phyloP scores from a whole-genome alignment of 1,284 basidiomycete species.

The Cystobasidium sp. region DNA sequence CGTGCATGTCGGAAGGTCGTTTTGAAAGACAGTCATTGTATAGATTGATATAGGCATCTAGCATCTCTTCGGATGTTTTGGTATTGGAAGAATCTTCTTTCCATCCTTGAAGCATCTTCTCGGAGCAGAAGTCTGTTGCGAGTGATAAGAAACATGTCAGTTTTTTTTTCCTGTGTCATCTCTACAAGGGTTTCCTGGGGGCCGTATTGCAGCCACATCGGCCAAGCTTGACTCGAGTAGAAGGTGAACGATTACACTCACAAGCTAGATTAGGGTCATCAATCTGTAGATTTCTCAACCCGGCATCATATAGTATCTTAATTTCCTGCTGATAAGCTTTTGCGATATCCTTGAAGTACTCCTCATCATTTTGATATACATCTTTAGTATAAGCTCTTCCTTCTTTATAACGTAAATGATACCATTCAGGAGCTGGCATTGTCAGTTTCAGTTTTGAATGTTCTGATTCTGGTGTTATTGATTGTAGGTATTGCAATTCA shows the following conservation, averaged over 20 bases:
- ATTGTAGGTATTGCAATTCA: constrained; percentile 56
- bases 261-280: constrained; percentile 64
- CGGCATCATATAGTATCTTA: constrained; percentile 69
- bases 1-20: constrained; percentile 68
- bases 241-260: background rate
- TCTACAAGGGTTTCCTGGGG: no score
- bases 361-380: constrained; percentile 70
- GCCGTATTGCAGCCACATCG: no score
- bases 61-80: constrained; percentile 62
- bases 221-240: background rate
- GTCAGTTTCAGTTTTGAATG: constrained; percentile 68
- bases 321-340: constrained; percentile 73
- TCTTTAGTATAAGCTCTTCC: constrained; percentile 63
- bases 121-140: constrained; percentile 63
- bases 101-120: constrained; percentile 70
- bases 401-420: constrained; percentile 63
- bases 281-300: constrained; percentile 73
- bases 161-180: no score
- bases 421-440: constrained; percentile 60
- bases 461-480: constrained; percentile 52
- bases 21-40: constrained; percentile 66
- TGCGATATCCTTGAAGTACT: constrained; percentile 74
- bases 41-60: constrained; percentile 64
- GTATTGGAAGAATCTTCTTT: constrained; percentile 65
- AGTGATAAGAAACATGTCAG: no score